phyloP scores from a whole-genome alignment of 1,139 yeast species.

The Geotrichum australiense region DNA sequence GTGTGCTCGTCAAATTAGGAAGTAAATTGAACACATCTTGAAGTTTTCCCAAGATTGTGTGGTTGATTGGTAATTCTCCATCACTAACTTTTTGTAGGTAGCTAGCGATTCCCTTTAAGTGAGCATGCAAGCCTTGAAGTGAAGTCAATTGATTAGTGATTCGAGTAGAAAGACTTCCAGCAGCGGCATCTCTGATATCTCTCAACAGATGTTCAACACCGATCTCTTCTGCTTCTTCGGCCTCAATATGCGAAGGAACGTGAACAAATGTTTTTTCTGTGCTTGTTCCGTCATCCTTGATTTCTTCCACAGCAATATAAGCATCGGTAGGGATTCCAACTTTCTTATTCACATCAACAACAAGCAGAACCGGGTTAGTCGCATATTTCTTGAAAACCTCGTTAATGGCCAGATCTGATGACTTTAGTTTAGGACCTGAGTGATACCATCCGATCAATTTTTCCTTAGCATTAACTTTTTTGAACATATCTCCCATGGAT shows the following conservation, averaged over 20 bases:
- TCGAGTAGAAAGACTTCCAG: conserved; percentile 81
- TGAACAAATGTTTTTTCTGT: conserved; percentile 92
- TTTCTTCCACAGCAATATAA: conserved; percentile 88
- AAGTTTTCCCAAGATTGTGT: conserved; percentile 80
- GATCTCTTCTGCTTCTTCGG: conserved; percentile 98
- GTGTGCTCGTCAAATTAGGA: conserved; percentile 59
- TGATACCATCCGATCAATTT: conserved; percentile 98
- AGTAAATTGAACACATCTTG: conserved; percentile 92
- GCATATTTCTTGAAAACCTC: conserved; percentile 83
- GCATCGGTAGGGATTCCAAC: conserved; percentile 95
- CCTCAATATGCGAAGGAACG: conserved; percentile 86
- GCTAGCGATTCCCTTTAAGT: conserved; percentile 68
- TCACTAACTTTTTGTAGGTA: conserved; percentile 72
- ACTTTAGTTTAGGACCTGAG: conserved; percentile 86
- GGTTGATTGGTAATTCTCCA: conserved; percentile 77
- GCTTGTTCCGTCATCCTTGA: conserved; percentile 92
- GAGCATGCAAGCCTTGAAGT: conserved; percentile 75
- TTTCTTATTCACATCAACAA: conserved; percentile 78
- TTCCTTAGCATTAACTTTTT: conserved; percentile 94
- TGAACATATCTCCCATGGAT: conserved; percentile 96
- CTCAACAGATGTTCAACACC: conserved; percentile 95
- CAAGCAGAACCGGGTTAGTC: conserved; percentile 72
- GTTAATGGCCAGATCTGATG: conserved; percentile 85
- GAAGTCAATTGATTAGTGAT: conserved; percentile 88
- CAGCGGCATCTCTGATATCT: conserved; percentile 94